Conservation (phyloP, 2,329 filamentous ascomycete genomes). For the Hypoxylon sp. region DNA sequence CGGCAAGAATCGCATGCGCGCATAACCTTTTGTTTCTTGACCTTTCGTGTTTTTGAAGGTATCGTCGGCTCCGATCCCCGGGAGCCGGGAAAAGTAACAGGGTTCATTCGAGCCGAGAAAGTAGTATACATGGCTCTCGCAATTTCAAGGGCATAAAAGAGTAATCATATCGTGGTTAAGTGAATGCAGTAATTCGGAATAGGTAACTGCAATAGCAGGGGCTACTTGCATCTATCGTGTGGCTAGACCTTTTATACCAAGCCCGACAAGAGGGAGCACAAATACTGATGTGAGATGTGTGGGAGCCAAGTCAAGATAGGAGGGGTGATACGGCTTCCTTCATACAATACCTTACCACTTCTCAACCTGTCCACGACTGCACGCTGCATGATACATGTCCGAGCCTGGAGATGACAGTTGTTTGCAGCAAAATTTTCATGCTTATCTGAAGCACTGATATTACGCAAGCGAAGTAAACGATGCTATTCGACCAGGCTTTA, state of each 20-base stretch:
- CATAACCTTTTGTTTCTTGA: neutral
- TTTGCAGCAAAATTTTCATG: neutral
- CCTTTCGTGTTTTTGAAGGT: neutral
- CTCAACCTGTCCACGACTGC: neutral
- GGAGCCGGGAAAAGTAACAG: neutral
- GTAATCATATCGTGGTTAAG: neutral
- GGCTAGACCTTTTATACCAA: neutral
- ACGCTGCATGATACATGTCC: neutral
- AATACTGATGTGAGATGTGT: neutral
- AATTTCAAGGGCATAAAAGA: neutral
- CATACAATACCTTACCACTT: neutral
- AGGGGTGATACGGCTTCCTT: neutral
- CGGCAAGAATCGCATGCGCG: neutral
- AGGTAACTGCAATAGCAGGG: neutral
- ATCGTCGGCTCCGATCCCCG: neutral
- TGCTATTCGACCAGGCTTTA: neutral
- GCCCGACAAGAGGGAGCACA: too few species aligned
- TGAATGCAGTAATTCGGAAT: neutral
- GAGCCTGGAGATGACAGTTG: neutral
- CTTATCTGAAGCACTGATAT: neutral
- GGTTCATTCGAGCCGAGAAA: neutral
- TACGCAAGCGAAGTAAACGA: neutral
- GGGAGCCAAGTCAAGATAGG: neutral
- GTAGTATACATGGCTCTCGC: neutral
- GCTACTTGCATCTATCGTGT: neutral